Conservation (phyloP, 2,329 filamentous ascomycete species). For the Hortaea werneckii region DNA sequence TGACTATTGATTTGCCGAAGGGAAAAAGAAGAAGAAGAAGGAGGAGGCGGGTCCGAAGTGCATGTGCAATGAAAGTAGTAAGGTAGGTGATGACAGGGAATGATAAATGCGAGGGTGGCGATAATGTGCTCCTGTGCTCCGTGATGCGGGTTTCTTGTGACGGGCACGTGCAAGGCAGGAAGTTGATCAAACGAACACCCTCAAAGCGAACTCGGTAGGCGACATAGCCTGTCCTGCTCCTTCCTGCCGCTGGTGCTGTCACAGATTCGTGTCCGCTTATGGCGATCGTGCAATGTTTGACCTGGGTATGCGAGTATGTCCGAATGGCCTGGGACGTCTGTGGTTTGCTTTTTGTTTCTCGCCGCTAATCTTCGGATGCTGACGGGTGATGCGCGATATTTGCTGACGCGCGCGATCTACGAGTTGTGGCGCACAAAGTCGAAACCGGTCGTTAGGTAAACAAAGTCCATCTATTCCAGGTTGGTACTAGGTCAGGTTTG, state of each 20-base stretch:
- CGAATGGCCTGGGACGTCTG: too few species aligned
- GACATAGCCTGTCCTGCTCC: neutral
- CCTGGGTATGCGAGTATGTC: too few species aligned
- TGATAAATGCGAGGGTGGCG: too few species aligned
- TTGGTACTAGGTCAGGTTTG: too few species aligned
- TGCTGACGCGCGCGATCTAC: neutral
- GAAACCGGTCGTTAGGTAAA: constrained; percentile 1
- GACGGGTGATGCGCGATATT: neutral
- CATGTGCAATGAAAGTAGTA: too few species aligned
- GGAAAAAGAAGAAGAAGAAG: neutral
- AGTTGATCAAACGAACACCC: neutral
- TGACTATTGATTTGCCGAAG: neutral
- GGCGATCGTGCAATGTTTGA: too few species aligned
- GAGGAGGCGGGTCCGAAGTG: neutral
- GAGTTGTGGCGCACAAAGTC: constrained; percentile 7
- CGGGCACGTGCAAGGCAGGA: neutral
- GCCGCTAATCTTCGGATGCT: neutral
- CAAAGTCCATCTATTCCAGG: constrained; percentile 7
- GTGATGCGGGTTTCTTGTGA: too few species aligned
- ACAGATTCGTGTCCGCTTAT: too few species aligned
- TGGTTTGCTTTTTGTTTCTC: too few species aligned
- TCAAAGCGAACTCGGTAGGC: neutral
- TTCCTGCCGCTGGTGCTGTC: neutral
- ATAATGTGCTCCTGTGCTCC: too few species aligned
- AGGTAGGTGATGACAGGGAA: too few species aligned